These are phyloP conservation scores for Pichia sp. DNA, from an alignment of 1,139 yeast species.

Conservation along the genomic window DNA sequence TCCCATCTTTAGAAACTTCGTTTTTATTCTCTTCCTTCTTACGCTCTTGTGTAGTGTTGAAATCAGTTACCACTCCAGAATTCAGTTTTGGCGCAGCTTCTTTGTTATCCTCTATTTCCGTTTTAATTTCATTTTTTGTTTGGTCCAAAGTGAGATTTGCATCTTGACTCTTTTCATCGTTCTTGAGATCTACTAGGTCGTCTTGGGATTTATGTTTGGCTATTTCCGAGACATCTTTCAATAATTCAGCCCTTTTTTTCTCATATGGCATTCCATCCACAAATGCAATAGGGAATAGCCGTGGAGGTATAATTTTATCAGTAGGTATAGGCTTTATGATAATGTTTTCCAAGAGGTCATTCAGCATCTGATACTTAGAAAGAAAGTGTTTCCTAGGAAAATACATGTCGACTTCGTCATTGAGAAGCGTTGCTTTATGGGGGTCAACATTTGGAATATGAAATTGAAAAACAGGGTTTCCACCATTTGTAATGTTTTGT, in stretches of 20 bases:
- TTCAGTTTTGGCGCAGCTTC: neutral
- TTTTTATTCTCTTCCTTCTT: neutral
- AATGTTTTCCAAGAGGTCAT: constrained; percentile 54
- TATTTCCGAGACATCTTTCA: neutral
- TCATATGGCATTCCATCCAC: constrained; percentile 31
- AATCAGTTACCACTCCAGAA: no score
- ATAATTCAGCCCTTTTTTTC: constrained; percentile 35
- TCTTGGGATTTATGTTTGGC: neutral
- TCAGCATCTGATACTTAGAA: constrained; percentile 46
- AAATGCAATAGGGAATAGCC: constrained; percentile 38
- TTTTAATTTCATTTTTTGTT: no score
- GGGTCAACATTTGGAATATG: constrained; percentile 26
- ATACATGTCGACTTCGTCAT: constrained; percentile 64
- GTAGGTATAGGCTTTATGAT: constrained; percentile 50
- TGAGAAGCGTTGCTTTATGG: constrained; percentile 31
- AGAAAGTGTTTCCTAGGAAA: constrained; percentile 53
- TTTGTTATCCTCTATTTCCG: neutral
- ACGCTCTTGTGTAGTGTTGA: no score
- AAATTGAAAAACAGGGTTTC: constrained; percentile 24
- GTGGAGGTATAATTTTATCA: constrained; percentile 47
- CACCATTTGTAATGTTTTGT: constrained; percentile 18
- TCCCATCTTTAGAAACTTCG: neutral
- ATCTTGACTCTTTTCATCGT: no score
- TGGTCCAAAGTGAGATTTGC: no score
- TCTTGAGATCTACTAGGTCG: neutral